Evolutionary conservation across 192 early-diverging fungal species (phyloP).

Genomic region (Funneliformis geosporum): DNA sequence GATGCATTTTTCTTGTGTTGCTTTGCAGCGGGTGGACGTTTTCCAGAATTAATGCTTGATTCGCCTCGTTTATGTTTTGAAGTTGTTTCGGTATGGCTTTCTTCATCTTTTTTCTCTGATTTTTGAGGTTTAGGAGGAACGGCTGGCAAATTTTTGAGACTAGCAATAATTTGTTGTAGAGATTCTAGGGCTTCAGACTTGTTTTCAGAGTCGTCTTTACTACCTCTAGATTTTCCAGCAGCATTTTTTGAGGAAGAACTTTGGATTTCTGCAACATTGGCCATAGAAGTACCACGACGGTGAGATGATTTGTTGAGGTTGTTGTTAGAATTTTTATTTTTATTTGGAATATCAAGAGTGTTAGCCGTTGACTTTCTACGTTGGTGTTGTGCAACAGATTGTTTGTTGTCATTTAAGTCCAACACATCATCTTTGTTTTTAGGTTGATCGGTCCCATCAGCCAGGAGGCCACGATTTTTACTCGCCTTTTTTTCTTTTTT

Average conservation of each 20-base stretch:
- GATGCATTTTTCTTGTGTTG: conserved; percentile 31
- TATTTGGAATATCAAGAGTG: background rate
- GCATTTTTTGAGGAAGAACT: background rate
- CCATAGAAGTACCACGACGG: conserved; percentile 32
- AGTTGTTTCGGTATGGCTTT: background rate
- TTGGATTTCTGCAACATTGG: conserved; percentile 24
- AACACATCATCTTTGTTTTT: too few relatives aligned
- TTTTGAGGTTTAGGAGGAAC: conserved; percentile 36
- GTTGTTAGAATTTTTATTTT: conserved; percentile 33
- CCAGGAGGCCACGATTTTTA: conserved; percentile 5
- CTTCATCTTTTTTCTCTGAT: conserved; percentile 7
- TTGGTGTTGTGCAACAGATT: conserved; percentile 28
- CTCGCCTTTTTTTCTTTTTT: conserved; percentile 27
- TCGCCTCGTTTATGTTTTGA: conserved; percentile 31
- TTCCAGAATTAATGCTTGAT: conserved; percentile 11
- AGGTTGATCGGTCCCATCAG: conserved; percentile 5
- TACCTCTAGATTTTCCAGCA: conserved; percentile 22
- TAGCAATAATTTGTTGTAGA: conserved; percentile 57
- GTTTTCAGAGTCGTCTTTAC: conserved; percentile 37
- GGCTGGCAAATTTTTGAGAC: conserved; percentile 51
- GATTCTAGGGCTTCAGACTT: conserved; percentile 46
- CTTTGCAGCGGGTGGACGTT: conserved; percentile 12
- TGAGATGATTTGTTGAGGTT: conserved; percentile 13
- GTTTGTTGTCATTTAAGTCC: conserved; percentile 7
- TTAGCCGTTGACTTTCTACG: conserved; percentile 31